A percentile compares a stretch with the other conserved stretches of the same genome.
These are phyloP conservation scores for Quercus parvula DNA, from an alignment of 306 rosid genomes.

Conservation along the genomic window DNA sequence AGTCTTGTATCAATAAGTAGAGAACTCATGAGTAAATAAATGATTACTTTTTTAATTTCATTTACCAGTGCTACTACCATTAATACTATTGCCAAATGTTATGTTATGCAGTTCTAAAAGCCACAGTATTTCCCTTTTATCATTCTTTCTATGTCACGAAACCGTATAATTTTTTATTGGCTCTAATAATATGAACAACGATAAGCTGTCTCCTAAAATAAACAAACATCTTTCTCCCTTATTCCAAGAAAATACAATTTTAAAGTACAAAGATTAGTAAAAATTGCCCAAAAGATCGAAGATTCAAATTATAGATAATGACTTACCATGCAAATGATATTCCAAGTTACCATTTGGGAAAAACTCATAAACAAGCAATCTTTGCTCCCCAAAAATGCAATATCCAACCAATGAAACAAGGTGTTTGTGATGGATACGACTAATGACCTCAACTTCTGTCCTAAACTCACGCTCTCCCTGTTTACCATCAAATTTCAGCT, in stretches of 20 bases:
- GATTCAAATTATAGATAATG: neutral
- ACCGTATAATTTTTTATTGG: neutral
- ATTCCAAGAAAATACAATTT: too few species aligned
- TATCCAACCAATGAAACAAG: conserved; percentile 67
- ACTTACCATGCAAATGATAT: conserved; percentile 60
- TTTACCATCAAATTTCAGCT: too few species aligned
- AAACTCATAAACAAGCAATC: conserved; percentile 62
- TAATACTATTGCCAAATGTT: neutral
- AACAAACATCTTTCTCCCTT: too few species aligned
- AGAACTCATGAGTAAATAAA: too few species aligned
- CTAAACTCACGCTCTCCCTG: conserved; percentile 58
- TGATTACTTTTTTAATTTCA: neutral
- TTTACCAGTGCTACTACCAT: neutral
- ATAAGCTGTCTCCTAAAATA: too few species aligned
- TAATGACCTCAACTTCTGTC: conserved; percentile 64
- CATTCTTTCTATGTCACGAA: neutral
- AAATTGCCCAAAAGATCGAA: too few species aligned
- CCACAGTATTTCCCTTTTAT: neutral
- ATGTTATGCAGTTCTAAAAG: neutral
- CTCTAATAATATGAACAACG: too few species aligned
- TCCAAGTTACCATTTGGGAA: conserved; percentile 49
- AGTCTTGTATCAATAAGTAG: too few species aligned
- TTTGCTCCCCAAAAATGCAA: conserved; percentile 41
- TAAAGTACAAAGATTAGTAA: too few species aligned
- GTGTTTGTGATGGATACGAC: conserved; percentile 62